Conservation (phyloP, 441 rosid genomes). For the Populus trichocarpa region DNA sequence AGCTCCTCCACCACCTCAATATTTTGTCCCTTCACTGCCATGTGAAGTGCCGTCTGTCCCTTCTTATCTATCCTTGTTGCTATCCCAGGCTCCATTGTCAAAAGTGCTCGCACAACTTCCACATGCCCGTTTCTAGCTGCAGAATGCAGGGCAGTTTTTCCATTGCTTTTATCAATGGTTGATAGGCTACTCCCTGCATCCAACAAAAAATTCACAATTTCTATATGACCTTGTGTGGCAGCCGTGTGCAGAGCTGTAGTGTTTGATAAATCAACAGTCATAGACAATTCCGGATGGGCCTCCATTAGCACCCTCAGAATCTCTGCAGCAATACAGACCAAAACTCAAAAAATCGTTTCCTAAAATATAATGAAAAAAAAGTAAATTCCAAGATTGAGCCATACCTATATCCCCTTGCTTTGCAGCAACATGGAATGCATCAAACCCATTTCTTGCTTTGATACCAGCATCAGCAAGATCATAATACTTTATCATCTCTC, state of each 20-base stretch:
- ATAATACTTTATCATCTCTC: slow-evolving; percentile 69
- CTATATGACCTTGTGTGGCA: slow-evolving; percentile 79
- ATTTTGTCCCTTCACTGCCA: slow-evolving; percentile 90
- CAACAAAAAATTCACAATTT: slow-evolving; percentile 55
- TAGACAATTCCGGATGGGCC: slow-evolving; percentile 73
- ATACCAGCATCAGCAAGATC: slow-evolving; percentile 70
- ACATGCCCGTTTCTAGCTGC: slow-evolving; percentile 88
- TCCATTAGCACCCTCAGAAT: slow-evolving; percentile 57
- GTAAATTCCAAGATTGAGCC: background rate
- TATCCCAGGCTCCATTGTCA: slow-evolving; percentile 53
- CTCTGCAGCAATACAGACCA: slow-evolving; percentile 37
- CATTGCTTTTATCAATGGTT: slow-evolving; percentile 78
- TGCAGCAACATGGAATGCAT: slow-evolving; percentile 94
- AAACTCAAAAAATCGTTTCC: background rate
- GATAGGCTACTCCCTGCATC: slow-evolving; percentile 68
- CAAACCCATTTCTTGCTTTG: slow-evolving; percentile 91
- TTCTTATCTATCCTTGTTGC: slow-evolving; percentile 72
- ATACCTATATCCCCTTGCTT: slow-evolving; percentile 90
- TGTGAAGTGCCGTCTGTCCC: slow-evolving; percentile 95
- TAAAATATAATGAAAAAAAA: background rate
- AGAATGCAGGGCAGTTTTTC: slow-evolving; percentile 86
- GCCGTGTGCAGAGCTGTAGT: slow-evolving; percentile 87
- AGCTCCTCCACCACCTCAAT: slow-evolving; percentile 62
- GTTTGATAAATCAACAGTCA: slow-evolving; percentile 82
- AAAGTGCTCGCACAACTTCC: slow-evolving; percentile 60